Evolutionary conservation across 352 stramenopile genomes (phyloP).

Genomic region (Plasmopara halstedii): DNA sequence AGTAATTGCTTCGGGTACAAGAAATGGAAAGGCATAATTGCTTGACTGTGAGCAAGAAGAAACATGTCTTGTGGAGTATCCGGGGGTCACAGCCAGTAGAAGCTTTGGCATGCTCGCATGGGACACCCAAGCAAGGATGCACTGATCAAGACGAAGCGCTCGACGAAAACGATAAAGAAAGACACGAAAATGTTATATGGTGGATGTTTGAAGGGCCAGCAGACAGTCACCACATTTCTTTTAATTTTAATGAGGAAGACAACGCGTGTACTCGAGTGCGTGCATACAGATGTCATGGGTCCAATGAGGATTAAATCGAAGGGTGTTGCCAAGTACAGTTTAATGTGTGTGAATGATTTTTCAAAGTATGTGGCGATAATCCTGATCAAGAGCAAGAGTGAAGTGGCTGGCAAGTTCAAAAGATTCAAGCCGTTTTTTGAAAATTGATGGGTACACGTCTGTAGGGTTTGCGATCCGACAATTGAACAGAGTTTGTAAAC

Average conservation of each 20-base stretch:
- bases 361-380: too few relatives aligned
- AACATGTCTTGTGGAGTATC: not conserved
- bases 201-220: not conserved
- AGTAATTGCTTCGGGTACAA: not conserved
- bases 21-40: not conserved
- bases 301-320: not conserved
- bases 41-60: too few relatives aligned
- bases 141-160: not conserved
- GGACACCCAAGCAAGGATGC: not conserved
- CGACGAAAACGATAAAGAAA: not conserved
- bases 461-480: too few relatives aligned
- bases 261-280: slow-evolving; percentile 4
- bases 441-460: too few relatives aligned
- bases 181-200: not conserved
- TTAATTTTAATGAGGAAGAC: not conserved
- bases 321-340: not conserved
- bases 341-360: not conserved
- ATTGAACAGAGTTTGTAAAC: too few relatives aligned
- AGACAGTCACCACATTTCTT: not conserved
- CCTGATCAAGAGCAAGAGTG: too few relatives aligned
- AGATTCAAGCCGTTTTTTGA: too few relatives aligned
- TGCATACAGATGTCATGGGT: not conserved
- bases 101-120: too few relatives aligned
- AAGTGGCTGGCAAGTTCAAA: too few relatives aligned
- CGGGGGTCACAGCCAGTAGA: not conserved